phyloP scores from a whole-genome alignment of 768 basidiomycete species.

The Mycena galericulata region DNA sequence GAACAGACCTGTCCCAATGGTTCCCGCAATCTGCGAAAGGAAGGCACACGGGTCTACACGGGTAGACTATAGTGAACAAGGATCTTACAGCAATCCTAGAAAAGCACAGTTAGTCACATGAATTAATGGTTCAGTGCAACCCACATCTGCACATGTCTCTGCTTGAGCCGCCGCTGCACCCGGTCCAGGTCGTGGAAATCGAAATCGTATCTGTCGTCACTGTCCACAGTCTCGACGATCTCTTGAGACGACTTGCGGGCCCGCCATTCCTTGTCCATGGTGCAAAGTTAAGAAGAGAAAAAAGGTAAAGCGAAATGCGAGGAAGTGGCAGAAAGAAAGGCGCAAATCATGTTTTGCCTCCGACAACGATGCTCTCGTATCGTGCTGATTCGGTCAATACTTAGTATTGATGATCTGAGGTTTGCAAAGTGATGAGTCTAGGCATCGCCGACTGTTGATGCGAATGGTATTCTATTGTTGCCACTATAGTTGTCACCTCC shows the following conservation, averaged over 20 bases:
- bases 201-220: slow-evolving; percentile 55
- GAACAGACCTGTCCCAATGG: slow-evolving; percentile 81
- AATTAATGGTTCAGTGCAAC: slow-evolving; percentile 29
- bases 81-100: slow-evolving; percentile 71
- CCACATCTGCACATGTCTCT: slow-evolving; percentile 85
- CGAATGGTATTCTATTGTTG: too few species aligned
- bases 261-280: slow-evolving; percentile 35
- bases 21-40: slow-evolving; percentile 70
- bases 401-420: too few species aligned
- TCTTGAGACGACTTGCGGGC: slow-evolving; percentile 37
- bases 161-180: slow-evolving; percentile 79
- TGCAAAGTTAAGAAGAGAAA: neutral
- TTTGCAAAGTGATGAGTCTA: too few species aligned
- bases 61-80: neutral
- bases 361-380: too few species aligned
- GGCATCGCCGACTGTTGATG: too few species aligned
- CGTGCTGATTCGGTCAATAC: too few species aligned
- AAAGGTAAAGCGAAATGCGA: slow-evolving; percentile 13
- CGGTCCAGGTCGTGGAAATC: slow-evolving; percentile 74
- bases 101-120: neutral
- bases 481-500: too few species aligned
- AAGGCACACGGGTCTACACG: neutral
- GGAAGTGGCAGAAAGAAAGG: slow-evolving; percentile 23
- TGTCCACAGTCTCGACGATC: slow-evolving; percentile 31
- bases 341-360: slow-evolving; percentile 19